Evolutionary conservation across 768 basidiomycete species (phyloP).

Genomic region (Kondoa malvinella): DNA sequence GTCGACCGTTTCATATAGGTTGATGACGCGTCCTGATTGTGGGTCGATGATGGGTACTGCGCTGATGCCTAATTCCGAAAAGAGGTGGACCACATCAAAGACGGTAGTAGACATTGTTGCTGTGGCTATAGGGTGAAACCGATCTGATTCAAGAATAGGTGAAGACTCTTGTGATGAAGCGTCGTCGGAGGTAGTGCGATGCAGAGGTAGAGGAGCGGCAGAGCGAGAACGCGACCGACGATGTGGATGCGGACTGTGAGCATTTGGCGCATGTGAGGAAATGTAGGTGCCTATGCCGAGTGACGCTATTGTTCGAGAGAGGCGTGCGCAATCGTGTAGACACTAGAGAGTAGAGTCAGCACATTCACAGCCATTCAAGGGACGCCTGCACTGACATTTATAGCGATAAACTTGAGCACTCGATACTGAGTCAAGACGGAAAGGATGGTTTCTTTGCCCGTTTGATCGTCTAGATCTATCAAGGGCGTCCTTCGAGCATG

Average conservation of each 20-base stretch:
- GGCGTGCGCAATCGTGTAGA: constrained; percentile 54
- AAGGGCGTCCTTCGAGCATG: constrained; percentile 87
- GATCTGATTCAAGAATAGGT: constrained; percentile 32
- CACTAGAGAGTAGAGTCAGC: constrained; percentile 42
- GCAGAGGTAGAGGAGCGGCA: neutral
- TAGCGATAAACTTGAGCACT: constrained; percentile 92
- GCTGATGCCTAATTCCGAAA: constrained; percentile 83
- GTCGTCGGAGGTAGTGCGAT: neutral
- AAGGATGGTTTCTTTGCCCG: constrained; percentile 86
- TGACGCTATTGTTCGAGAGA: constrained; percentile 62
- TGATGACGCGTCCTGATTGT: constrained; percentile 75
- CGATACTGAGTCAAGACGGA: constrained; percentile 94
- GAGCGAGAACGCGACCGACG: neutral
- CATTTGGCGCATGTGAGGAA: constrained; percentile 33
- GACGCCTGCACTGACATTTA: constrained; percentile 50
- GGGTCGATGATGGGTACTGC: constrained; percentile 86
- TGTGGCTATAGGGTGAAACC: constrained; percentile 77
- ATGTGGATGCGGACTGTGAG: neutral
- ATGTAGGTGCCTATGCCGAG: constrained; percentile 92
- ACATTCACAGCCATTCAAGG: neutral
- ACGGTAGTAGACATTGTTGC: constrained; percentile 80
- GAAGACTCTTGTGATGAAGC: neutral
- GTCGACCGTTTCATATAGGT: constrained; percentile 96
- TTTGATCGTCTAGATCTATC: constrained; percentile 80
- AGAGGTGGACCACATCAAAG: constrained; percentile 97